These are phyloP conservation scores for Pestalotiopsis sp. DNA, from an alignment of 2,329 filamentous ascomycete species.

Conservation along the genomic window DNA sequence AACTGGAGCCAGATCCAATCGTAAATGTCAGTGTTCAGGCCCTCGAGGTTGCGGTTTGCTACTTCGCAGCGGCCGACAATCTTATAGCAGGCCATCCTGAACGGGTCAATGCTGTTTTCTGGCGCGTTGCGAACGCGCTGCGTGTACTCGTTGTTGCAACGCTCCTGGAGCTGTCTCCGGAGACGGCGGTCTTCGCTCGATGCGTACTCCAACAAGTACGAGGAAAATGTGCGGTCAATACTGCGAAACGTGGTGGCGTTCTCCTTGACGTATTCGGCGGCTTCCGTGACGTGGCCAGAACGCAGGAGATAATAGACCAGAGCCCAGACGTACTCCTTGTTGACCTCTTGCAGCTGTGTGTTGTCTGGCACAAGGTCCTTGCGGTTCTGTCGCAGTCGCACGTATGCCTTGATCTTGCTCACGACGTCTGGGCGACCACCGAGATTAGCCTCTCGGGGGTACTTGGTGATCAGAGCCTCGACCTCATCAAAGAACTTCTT, in stretches of 20 bases:
- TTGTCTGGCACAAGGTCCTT: slow-evolving; percentile 86
- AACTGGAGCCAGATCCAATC: slow-evolving; percentile 77
- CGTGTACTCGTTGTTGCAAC: slow-evolving; percentile 88
- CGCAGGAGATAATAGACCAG: slow-evolving; percentile 90
- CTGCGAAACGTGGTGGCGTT: slow-evolving; percentile 83
- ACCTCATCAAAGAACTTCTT: slow-evolving; percentile 79
- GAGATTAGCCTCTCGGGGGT: slow-evolving; percentile 85
- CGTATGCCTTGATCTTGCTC: slow-evolving; percentile 91
- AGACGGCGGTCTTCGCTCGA: slow-evolving; percentile 77
- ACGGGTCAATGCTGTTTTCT: slow-evolving; percentile 88
- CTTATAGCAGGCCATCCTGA: slow-evolving; percentile 97
- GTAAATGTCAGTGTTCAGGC: slow-evolving; percentile 66
- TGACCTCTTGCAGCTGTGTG: slow-evolving; percentile 76
- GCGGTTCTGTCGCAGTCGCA: slow-evolving; percentile 76
- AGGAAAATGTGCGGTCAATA: slow-evolving; percentile 87
- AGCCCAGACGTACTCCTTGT: slow-evolving; percentile 89
- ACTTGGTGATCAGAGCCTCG: slow-evolving; percentile 76
- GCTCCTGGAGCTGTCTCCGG: slow-evolving; percentile 77
- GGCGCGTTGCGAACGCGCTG: slow-evolving; percentile 83
- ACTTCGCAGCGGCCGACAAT: slow-evolving; percentile 82
- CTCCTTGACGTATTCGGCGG: slow-evolving; percentile 81
- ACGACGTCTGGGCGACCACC: slow-evolving; percentile 86
- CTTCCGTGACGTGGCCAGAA: slow-evolving; percentile 82
- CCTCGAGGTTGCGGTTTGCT: slow-evolving; percentile 65
- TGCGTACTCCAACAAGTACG: slow-evolving; percentile 85